Base-by-base conservation (phyloP, 2,329 filamentous ascomycete species). In the Calycina marina region DNA sequence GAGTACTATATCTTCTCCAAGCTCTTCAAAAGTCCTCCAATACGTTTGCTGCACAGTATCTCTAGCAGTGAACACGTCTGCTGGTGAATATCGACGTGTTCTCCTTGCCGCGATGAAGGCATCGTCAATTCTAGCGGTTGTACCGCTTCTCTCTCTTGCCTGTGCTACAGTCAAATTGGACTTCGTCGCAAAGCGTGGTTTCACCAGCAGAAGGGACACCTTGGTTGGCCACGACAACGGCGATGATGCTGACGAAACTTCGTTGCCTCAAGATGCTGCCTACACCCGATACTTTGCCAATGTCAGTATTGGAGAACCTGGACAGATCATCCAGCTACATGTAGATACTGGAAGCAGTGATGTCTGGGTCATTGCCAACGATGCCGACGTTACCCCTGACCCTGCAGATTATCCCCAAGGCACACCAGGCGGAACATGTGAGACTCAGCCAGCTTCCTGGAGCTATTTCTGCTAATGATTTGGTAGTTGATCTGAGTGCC, bases 331-430 rank as follows among this genome's bases (percentile, higher is more conserved):
- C 30, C 58, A 54, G 36, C 57, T 74, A 43, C 56, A 66, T 26
- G 56, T 74, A 39, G 70, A 75, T 47, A 75, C 70, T 4, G 70
- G 70, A 13, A 71, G 65, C 48, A 70, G 64, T 43, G 70, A 74
- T 44, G 62, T 68, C 3, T 74, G 69, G 68, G 55, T 72, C 1
- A 29, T 40, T 9, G 31, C 17, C 55, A 68, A 36, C 55, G 53
- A 18, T 52, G 40, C 28, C 37, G 35, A 4, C 2, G 17, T 40
- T 4, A 33, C 26, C 24, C 12, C 6, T 9, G 8, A 28, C 15
- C 26, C 11, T 3, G 27, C 10, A 4, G 13, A 16, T 9, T 31
- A 33, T 5, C 10, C 32, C 11, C 52, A 63, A 4, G 53, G 62
- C 9, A 67, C 64, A 44, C 22, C 48, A 8, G 56, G 51, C 30